Base-by-base conservation (phyloP, 1,284 basidiomycete species). In the Fereydounia khargensis region DNA sequence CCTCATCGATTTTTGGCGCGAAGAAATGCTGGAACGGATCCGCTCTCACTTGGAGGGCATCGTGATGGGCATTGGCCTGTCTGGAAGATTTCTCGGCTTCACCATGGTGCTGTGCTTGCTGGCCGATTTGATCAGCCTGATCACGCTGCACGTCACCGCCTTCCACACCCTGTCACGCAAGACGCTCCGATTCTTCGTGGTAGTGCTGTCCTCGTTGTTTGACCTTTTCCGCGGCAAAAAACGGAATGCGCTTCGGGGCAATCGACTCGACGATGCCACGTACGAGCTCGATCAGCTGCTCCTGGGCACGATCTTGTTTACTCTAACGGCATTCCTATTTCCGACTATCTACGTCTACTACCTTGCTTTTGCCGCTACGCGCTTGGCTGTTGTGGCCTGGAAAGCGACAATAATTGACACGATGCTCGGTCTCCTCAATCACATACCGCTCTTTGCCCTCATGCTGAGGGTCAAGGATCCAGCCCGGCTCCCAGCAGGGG, bases 251-350 rank as follows among this genome's bases (percentile, higher is more conserved):
- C 86, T 20, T 79, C 96, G 21, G 82, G 90, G 35, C 81, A 61
- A 85, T 37, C 84, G 92, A 22, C 85, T 86, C 6, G 92, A 98
- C 73, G 83, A 86, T 8, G 91, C 88, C 81, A 83, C 86, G 57
- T 96, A 96, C 71, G 89, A 94, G 55, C 81, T 94, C 20, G 94
- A 98, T 74, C 91, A 96, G 74, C 82, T 97, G 10, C 81, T 97
- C 22, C 85, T 98, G 22, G 94, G 94, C 13, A 94, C 94, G 0
- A 86, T 98, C 33, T 80, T 98, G 19, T 97, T 98, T 78, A 96
- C 91, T 0, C 81, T 96, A 14, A 81, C 90, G 4, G 84, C 86
- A 0, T 96, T 98, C 74, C 80, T 97, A 4, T 86, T 89, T 46
- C 94, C 95, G 1, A 97, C 95, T 0, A 84, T 94, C 2, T 70